phyloP scores from a whole-genome alignment of 768 basidiomycete genomes.

The Podaxis pistillaris region DNA sequence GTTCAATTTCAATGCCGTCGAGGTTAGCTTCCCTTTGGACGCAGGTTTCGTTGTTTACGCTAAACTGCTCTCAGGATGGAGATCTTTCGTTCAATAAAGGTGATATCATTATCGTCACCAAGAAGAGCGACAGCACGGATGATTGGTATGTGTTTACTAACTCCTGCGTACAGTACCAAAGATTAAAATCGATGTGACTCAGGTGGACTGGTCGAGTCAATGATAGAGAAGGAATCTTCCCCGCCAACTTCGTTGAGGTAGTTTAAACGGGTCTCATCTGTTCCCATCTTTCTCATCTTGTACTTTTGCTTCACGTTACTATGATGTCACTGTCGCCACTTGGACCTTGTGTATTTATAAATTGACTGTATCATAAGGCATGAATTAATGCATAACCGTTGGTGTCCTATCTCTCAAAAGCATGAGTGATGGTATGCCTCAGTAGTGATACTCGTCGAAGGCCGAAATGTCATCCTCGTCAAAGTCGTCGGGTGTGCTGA shows the following conservation, averaged over 20 bases:
- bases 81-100: constrained; percentile 78
- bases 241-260: constrained; percentile 83
- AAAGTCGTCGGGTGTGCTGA: not conserved
- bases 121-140: constrained; percentile 69
- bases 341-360: not conserved
- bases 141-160: constrained; percentile 55
- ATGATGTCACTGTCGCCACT: not conserved
- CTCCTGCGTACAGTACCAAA: not conserved
- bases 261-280: constrained; percentile 23
- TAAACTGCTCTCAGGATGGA: constrained; percentile 46
- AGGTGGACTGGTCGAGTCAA: constrained; percentile 81
- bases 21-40: constrained; percentile 40
- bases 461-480: constrained; percentile 25
- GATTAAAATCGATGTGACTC: not conserved
- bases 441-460: constrained; percentile 4
- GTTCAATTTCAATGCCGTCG: constrained; percentile 70
- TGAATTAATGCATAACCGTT: not conserved
- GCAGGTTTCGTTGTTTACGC: not conserved
- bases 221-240: constrained; percentile 66
- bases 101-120: constrained; percentile 65
- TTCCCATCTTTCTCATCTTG: not conserved
- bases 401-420: not conserved
- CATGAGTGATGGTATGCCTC: not conserved
- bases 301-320: not conserved
- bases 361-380: constrained; percentile 1